Conservation (phyloP, 1,284 basidiomycete species). For the Sanghuangporus sanghuang region DNA sequence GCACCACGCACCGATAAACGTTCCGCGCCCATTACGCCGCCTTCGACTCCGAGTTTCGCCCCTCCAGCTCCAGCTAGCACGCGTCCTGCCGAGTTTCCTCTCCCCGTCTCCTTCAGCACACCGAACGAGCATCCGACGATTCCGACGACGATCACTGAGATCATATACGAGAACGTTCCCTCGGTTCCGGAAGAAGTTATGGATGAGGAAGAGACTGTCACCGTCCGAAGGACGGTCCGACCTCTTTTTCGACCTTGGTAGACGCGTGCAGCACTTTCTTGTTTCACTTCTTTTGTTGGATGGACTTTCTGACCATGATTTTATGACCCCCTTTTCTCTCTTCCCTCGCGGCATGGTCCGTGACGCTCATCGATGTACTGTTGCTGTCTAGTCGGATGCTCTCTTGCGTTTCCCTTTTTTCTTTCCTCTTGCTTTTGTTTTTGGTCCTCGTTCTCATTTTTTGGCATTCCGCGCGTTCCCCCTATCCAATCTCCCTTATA, state of each 20-base stretch:
- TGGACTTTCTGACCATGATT: background rate
- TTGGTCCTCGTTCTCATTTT: background rate
- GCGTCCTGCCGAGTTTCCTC: slow-evolving; percentile 66
- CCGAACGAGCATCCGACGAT: slow-evolving; percentile 46
- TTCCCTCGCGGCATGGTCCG: background rate
- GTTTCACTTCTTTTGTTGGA: background rate
- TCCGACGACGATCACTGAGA: slow-evolving; percentile 68
- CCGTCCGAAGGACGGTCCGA: slow-evolving; percentile 4
- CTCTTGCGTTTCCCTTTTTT: background rate
- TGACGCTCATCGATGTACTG: slow-evolving; percentile 1
- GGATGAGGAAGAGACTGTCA: slow-evolving; percentile 11
- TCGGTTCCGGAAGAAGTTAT: slow-evolving; percentile 1
- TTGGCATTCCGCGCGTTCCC: background rate
- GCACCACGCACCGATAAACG: slow-evolving; percentile 50
- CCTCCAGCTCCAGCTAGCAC: slow-evolving; percentile 69
- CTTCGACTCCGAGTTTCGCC: slow-evolving; percentile 49
- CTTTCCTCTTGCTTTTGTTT: background rate
- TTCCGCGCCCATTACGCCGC: slow-evolving; percentile 54
- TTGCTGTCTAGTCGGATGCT: background rate
- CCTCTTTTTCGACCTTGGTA: slow-evolving; percentile 14
- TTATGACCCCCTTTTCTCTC: background rate
- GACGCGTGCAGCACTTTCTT: background rate
- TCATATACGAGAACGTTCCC: slow-evolving; percentile 48
- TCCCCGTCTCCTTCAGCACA: slow-evolving; percentile 54
- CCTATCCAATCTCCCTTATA: background rate